Evolutionary conservation across 805 yeast genomes (phyloP), one percentile per base, ranked within the genome.

Genomic region (Candida pini): DNA sequence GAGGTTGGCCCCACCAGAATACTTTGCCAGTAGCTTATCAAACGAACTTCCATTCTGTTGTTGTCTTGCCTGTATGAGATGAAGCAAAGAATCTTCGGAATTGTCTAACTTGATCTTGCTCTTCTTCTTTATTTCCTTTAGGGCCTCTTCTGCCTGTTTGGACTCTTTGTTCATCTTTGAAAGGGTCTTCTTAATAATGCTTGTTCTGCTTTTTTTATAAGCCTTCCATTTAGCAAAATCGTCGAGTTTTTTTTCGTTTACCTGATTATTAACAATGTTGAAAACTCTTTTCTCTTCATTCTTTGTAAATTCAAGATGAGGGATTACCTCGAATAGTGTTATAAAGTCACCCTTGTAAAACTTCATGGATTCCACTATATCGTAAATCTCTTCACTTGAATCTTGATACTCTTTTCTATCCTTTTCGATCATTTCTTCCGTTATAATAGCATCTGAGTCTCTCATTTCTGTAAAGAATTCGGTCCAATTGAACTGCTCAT

Each of bases 261-360:
- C 56, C 26, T 77, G 61, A 10, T 62, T 62, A 21, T 67, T 61
- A 19, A 86, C 71, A 1, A 78, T 65, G 2, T 53, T 54, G 36
- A 69, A 73, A 28, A 83, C 66, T 25, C 96, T 67, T 21, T 57
- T 58, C 48, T 84, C 94, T 46, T 80, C 87, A 1, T 53, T 63
- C 24, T 65, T 69, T 25, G 61, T 61, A 28, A 80, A 68, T 41
- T 81, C 88, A 34, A 83, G 67, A 57, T 88, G 96, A 8, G 92
- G 82, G 4, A 88, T 79, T 22, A 68, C 66, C 53, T 86, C 95
- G 51, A 87, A 82, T 5, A 87, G 61, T 33, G 66, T 64, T 30
- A 79, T 63, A 47, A 87, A 73, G 47, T 84, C 85, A 5, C 95
- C 95, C 16, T 48, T 36, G 30, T 36, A 40, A 45, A 66, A 73